Evolutionary conservation across 495 filamentous ascomycete species (phyloP), one percentile per base, ranked within the genome.

Genomic region (Acidiella bohemica): DNA sequence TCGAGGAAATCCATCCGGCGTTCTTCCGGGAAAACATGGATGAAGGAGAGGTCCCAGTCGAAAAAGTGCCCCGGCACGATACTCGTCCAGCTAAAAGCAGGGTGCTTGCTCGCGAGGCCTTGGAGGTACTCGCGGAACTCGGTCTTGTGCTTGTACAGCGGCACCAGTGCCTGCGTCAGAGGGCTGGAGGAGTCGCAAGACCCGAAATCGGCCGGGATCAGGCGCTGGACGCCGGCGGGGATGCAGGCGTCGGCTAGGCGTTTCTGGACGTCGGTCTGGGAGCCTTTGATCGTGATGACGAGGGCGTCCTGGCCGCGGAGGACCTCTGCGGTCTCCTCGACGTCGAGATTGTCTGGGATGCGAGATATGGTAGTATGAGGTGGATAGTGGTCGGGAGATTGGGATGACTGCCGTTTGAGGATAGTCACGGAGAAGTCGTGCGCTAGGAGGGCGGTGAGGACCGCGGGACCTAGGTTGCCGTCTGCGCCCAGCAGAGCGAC

Each of bases 351-450:
- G 38, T 53, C 50, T 9, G 40, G 33, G 10, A 53, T 13, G 11
- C 21, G 19, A 4, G 11, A 3, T 1, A 53, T 34, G 8, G 18
- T 17, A 12, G 46, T 33, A 26, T 19, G 13, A 0, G 8, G 9
- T 9, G 41, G 45, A 31, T 46, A 41, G 11, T 32, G 0, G 22
- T 40, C 28, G 23, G 43, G 60, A 4, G 62, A 53, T 13, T 34
- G 55, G 26, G 61, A 66, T 7, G 51, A 54, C 33, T 50, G 36
- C 41, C 69, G 67, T 23, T 62, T 57, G 31, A 72, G 52, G 23
- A 65, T 54, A 27, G 63, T 65, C 53, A 84, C 69, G 51, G 67
- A 67, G 66, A 87, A 86, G 41, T 70, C 20, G 14, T 21, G 25
- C 1, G 54, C 21, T 11, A 70, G 51, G 25, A 65, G 56, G 20